Base-by-base conservation (phyloP, 2,329 filamentous ascomycete species). In the Fusarium sp. region DNA sequence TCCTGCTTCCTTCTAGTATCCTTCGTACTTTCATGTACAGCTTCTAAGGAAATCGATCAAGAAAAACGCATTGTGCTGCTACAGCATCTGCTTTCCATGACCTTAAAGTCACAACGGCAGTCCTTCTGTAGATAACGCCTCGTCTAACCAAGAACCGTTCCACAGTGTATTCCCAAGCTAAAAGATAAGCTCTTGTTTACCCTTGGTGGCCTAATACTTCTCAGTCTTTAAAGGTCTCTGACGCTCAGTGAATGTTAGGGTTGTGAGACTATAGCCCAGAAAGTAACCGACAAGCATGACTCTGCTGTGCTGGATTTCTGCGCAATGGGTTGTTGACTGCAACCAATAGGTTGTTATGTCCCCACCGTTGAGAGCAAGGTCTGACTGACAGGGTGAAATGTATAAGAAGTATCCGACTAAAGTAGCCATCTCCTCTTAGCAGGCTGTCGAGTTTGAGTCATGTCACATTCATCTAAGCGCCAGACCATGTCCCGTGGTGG, bases 401-500 rank as follows among this genome's bases (percentile, higher is more conserved):
- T 0, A 20, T 12, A 12, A 17, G 20, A 18, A 17, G 22, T n/a
- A 7, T 0, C 1, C 14, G 45, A 11, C 20, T n/a, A 12, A 31
- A 12, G 9, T 2, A n/a, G 14, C 10, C 45, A 22, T 17, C 3
- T 17, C 7, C 10, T 7, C 4, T 49, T 3, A 7, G 8, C 15
- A 25, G 6, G 11, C 22, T 52, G n/a, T 12, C 2, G 2, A 12
- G 3, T 2, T 20, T 52, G 4, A 10, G 6, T 5, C 17, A 3
- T 36, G 13, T 2, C 17, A 25, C 3, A 2, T 6, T 27, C 0
- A 52, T 4, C 3, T 52, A 52, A 15, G 33, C 49, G 0, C 49
- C 62, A 2, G 55, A 65, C 65, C 65, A 68, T 18, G 45, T 31
- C 18, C 55, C 53, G 29, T 68, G 65, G 27, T 65, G 41, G 11